Evolutionary conservation across 140 eudicot genomes (phyloP), one percentile per base, ranked within the genome.

Genomic region (Bidens hawaiensis): DNA sequence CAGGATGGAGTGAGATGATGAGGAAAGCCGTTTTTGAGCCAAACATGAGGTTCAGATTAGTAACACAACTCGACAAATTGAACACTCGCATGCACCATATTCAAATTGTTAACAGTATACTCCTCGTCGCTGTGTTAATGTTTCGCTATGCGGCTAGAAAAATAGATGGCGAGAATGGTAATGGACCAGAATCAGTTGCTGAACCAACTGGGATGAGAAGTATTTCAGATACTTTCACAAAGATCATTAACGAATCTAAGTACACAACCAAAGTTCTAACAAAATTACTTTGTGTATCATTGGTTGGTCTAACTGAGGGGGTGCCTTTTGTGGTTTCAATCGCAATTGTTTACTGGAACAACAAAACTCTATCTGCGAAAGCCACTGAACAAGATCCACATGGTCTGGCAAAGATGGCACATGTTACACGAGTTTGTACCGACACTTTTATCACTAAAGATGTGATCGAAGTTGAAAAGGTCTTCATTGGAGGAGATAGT

Each of bases 251-350:
- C 31, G 75, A 62, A 47, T 38, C 66, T 17, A 73, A 46, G 26
- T 42, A 50, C 49, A 57, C 43, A 1, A 57, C 60, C 16, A 68
- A 67, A 57, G 40, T 12, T 26, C 28, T 76, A 40, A 59, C 52
- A 11, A 49, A 66, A 45, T 50, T 69, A 8, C 52, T 80, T 4
- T 22, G 79, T 73, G 56, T 72, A 28, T 68, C 77, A 4, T 14
- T 76, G 43, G 49, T 76, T 48, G 77, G 80, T 31, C 16, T 81
- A 22, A 48, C 65, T 40, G 80, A 76, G 21, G 79, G 65, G 5
- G 62, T 76, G 3, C 79, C 82, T 25, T 62, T 76, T 22, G 76
- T 76, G 16, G 60, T 81, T 65, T 76, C 86, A 24, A 8, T 68
- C 12, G 76, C 82, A n/a, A 52, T 51, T 21, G 21, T 18, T 43